Conservation (phyloP, 2,329 filamentous ascomycete genomes). For the Verticillium tricorpus region DNA sequence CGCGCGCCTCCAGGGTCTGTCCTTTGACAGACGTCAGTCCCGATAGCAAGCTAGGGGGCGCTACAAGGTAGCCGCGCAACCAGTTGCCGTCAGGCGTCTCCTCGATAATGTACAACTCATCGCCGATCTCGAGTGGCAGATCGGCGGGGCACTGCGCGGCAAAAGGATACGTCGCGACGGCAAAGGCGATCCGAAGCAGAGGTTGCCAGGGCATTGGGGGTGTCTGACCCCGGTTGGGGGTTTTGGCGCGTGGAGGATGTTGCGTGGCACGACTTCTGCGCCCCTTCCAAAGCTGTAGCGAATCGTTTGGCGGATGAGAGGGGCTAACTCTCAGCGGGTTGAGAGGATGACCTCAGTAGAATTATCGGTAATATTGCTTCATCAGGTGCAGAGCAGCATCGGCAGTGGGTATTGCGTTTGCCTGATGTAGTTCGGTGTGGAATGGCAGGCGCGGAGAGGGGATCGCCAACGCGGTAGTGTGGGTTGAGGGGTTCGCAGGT, state of each 20-base stretch:
- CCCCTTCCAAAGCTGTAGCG: neutral
- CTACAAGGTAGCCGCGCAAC: conserved; percentile 93
- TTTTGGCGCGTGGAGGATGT: neutral
- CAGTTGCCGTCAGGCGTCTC: conserved; percentile 88
- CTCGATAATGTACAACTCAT: conserved; percentile 98
- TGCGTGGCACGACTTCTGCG: neutral
- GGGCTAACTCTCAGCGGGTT: neutral
- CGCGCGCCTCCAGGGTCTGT: conserved; percentile 88
- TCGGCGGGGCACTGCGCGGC: conserved; percentile 81
- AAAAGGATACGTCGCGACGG: conserved; percentile 93
- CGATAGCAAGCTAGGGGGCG: conserved; percentile 86
- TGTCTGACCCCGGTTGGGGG: neutral
- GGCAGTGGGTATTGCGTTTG: neutral
- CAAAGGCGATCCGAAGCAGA: conserved; percentile 94
- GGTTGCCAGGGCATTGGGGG: conserved; percentile 89
- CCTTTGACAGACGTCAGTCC: conserved; percentile 88
- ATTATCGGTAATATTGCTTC: neutral
- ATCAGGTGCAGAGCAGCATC: neutral
- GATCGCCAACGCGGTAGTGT: neutral
- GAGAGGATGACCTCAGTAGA: neutral
- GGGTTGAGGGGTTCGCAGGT: neutral
- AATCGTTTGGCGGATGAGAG: neutral
- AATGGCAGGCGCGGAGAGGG: neutral
- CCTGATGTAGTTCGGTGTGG: neutral
- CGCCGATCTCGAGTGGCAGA: conserved; percentile 92